Percentiles rank a stretch among this genome's conserved stretches.
phyloP scores from a whole-genome alignment of 495 filamentous ascomycete genomes.

The Pyronema omphalodes region DNA sequence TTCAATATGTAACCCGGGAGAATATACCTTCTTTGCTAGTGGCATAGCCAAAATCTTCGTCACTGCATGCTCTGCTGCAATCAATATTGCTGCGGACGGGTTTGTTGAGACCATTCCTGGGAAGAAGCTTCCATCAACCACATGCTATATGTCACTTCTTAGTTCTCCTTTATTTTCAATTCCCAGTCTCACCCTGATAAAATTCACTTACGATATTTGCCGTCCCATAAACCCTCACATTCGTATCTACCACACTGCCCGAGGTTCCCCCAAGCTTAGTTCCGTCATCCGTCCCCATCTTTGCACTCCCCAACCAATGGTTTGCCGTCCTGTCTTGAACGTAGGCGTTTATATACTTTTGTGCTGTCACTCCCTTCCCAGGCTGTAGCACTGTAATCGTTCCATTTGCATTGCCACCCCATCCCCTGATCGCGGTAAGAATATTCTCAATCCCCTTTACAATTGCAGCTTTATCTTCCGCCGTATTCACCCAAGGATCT shows the following conservation, averaged over 20 bases:
- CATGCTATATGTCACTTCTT: conserved; percentile 25
- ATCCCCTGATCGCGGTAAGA: conserved; percentile 16
- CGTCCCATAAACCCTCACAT: conserved; percentile 53
- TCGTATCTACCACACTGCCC: conserved; percentile 46
- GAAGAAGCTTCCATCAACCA: conserved; percentile 46
- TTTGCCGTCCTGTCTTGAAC: conserved; percentile 41
- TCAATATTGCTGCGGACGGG: conserved; percentile 40
- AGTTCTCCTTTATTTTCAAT: neutral
- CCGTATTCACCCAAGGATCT: conserved; percentile 35
- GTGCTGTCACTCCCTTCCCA: conserved; percentile 30
- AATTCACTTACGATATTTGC: conserved; percentile 36
- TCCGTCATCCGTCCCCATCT: conserved; percentile 51
- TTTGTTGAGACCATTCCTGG: conserved; percentile 42
- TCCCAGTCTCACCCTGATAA: neutral
- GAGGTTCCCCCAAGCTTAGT: conserved; percentile 36
- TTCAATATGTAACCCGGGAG: neutral
- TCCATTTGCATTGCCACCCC: conserved; percentile 26
- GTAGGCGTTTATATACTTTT: conserved; percentile 37
- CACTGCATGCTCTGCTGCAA: conserved; percentile 38
- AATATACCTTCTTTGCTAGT: neutral
- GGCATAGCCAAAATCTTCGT: conserved; percentile 31
- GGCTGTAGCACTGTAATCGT: conserved; percentile 38
- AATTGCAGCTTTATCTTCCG: conserved; percentile 33
- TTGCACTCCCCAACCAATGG: conserved; percentile 50
- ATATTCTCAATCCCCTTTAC: conserved; percentile 40